These are phyloP conservation scores for Wickerhamiella pararugosa DNA, from an alignment of 1,139 yeast species.

Conservation along the genomic window DNA sequence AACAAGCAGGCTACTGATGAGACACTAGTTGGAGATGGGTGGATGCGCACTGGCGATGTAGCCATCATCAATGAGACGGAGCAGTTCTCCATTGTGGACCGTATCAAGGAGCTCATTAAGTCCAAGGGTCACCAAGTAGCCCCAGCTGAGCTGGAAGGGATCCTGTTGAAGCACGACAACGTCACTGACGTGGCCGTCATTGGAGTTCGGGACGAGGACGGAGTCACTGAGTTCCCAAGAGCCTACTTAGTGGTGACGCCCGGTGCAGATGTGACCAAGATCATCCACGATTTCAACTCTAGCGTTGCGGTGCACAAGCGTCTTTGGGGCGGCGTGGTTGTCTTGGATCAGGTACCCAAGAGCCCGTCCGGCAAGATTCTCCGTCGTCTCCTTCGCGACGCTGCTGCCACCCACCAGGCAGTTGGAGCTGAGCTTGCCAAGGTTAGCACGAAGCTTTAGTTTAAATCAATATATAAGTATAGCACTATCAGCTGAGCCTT, in stretches of 20 bases:
- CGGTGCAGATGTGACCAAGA: slow-evolving; percentile 16
- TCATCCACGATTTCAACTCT: slow-evolving; percentile 23
- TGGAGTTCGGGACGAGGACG: slow-evolving; percentile 22
- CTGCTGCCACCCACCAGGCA: not conserved
- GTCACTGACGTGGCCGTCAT: slow-evolving; percentile 26
- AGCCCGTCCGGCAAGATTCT: slow-evolving; percentile 28
- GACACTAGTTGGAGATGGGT: slow-evolving; percentile 45
- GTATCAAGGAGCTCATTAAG: slow-evolving; percentile 70
- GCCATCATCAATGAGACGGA: slow-evolving; percentile 41
- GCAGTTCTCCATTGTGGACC: slow-evolving; percentile 47
- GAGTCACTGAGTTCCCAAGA: slow-evolving; percentile 27
- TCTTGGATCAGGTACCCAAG: slow-evolving; percentile 25
- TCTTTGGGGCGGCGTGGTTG: slow-evolving; percentile 28
- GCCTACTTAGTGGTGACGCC: slow-evolving; percentile 22
- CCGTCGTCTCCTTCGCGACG: slow-evolving; percentile 20
- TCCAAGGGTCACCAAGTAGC: slow-evolving; percentile 75
- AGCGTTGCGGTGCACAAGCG: slow-evolving; percentile 27
- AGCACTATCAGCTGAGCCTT: too few relatives aligned
- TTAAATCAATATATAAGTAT: too few relatives aligned
- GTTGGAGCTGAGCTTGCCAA: not conserved
- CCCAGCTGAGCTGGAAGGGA: slow-evolving; percentile 63
- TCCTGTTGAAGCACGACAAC: slow-evolving; percentile 34
- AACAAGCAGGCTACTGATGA: slow-evolving; percentile 38
- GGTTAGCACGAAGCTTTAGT: too few relatives aligned
- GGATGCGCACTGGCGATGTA: slow-evolving; percentile 72